Conservation (phyloP, 1,284 basidiomycete species). For the Sporisorium graminicola region DNA sequence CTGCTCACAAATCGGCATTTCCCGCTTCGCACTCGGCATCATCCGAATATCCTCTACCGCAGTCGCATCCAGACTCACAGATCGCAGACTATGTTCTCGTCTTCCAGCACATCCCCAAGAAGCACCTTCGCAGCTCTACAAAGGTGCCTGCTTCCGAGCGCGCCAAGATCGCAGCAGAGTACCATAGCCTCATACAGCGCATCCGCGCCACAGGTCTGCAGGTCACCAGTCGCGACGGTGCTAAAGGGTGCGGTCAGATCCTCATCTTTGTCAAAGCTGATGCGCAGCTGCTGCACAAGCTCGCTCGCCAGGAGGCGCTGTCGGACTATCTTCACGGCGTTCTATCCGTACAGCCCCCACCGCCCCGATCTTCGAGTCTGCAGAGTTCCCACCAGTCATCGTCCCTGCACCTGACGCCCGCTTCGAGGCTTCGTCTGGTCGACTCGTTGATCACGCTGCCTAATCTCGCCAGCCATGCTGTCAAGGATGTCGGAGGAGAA, state of each 20-base stretch:
- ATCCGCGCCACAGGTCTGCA: slow-evolving; percentile 53
- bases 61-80: slow-evolving; percentile 37
- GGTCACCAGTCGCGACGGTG: slow-evolving; percentile 56
- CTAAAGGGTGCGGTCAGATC: slow-evolving; percentile 44
- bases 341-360: slow-evolving; percentile 37
- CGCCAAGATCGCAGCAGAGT: slow-evolving; percentile 47
- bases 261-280: slow-evolving; percentile 62
- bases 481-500: slow-evolving; percentile 16
- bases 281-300: slow-evolving; percentile 24
- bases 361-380: slow-evolving; percentile 37
- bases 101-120: slow-evolving; percentile 55
- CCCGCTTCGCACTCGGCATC: no score
- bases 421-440: slow-evolving; percentile 56
- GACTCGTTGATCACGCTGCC: slow-evolving; percentile 56
- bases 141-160: slow-evolving; percentile 47
- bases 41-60: slow-evolving; percentile 27
- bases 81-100: slow-evolving; percentile 61
- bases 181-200: slow-evolving; percentile 35
- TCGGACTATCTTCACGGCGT: slow-evolving; percentile 65
- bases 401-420: slow-evolving; percentile 43
- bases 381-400: neutral
- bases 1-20: no score
- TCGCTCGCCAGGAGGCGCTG: slow-evolving; percentile 46
- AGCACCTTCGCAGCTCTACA: slow-evolving; percentile 34
- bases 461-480: slow-evolving; percentile 22